phyloP scores from a whole-genome alignment of 495 filamentous ascomycete species.

The Sordaria brevicollis region DNA sequence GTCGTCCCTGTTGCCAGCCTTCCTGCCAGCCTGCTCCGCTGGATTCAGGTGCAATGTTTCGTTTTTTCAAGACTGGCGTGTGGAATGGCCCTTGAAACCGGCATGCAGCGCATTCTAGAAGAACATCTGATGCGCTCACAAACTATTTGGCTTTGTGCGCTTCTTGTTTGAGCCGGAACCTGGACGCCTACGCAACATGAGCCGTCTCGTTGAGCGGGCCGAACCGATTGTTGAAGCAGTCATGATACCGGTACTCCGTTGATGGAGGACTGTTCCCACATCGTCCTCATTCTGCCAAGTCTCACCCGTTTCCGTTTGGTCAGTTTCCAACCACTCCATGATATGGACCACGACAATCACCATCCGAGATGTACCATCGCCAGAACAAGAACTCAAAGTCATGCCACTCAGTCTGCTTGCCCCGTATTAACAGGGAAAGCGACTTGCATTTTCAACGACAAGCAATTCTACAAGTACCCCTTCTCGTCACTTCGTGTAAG shows the following conservation, averaged over 20 bases:
- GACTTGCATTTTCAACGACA: background rate
- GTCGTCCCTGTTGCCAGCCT: background rate
- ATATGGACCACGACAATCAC: background rate
- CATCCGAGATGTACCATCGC: background rate
- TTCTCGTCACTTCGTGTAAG: background rate
- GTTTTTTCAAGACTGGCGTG: background rate
- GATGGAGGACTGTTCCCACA: background rate
- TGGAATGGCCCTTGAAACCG: background rate
- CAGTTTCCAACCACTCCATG: background rate
- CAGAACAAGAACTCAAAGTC: background rate
- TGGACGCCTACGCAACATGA: background rate
- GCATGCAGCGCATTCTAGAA: background rate
- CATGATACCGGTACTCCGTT: background rate
- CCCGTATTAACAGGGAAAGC: background rate
- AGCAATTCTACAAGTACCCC: background rate
- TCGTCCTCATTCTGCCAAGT: background rate
- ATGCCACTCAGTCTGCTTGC: background rate
- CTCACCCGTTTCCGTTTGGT: background rate
- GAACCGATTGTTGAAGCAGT: background rate
- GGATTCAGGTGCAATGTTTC: background rate
- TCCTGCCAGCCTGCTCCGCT: background rate
- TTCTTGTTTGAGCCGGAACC: background rate
- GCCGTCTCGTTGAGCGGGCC: background rate
- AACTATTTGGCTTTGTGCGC: background rate
- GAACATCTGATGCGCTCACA: background rate